Conservation (phyloP, 768 basidiomycete genomes). For the Kwoniella dendrophila region DNA sequence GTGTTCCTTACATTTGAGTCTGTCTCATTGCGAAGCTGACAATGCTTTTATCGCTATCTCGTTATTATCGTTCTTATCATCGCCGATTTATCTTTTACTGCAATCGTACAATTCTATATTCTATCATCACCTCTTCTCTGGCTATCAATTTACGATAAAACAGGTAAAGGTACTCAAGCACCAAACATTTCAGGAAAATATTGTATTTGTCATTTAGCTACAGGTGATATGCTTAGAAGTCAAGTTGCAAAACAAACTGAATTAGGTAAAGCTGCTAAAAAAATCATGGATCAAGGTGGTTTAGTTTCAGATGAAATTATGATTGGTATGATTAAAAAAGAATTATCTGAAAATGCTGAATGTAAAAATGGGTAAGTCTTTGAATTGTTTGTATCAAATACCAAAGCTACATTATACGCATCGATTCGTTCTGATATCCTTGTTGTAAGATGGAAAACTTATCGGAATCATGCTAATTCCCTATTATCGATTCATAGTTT, state of each 20-base stretch:
- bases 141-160: no score
- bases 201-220: slow-evolving; percentile 97
- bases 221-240: slow-evolving; percentile 97
- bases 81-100: no score
- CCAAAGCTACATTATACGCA: neutral
- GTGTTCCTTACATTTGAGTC: slow-evolving; percentile 36
- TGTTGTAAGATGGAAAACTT: no score
- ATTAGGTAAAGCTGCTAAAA: slow-evolving; percentile 90
- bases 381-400: neutral
- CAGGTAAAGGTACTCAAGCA: slow-evolving; percentile 96
- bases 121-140: neutral
- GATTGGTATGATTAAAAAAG: slow-evolving; percentile 95
- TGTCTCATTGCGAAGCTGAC: no score
- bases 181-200: slow-evolving; percentile 88
- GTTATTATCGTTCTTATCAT: no score
- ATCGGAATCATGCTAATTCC: neutral
- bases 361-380: slow-evolving; percentile 90
- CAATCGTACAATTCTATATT: neutral
- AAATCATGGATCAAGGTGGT: slow-evolving; percentile 95
- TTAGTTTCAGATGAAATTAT: slow-evolving; percentile 95
- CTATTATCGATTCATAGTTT: slow-evolving; percentile 65
- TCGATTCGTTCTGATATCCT: neutral
- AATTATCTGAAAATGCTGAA: slow-evolving; percentile 85
- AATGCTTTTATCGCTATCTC: no score
- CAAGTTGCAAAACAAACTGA: slow-evolving; percentile 84